Evolutionary conservation across 108 stramenopile species (phyloP), one percentile per base, ranked within the genome.

Genomic region (Halocafeteria seosinensis): DNA sequence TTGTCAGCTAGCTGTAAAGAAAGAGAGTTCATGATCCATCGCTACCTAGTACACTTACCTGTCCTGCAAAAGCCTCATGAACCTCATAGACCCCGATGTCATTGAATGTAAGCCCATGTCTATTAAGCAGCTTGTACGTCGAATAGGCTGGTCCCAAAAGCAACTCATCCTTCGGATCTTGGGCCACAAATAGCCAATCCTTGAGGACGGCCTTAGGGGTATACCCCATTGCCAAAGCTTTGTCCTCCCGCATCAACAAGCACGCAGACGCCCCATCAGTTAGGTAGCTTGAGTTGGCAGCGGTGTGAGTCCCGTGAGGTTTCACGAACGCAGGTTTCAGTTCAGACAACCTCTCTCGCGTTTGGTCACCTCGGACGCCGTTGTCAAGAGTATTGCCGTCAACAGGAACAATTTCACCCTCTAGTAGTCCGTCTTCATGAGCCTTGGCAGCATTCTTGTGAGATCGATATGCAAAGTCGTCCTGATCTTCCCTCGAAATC

Each of bases 61-160:
- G 91, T 34, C 96, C 96, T 29, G 96, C 96, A 78, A 98, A 98
- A 36, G 96, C 96, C 77, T 98, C 96, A 69, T 98, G 96, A 59
- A 98, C 90, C 80, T 95, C 97, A 62, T 89, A 91, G 13, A 94
- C 92, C 62, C 53, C 52, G 12, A 90, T 85, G 55, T 95, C 90
- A 34, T 78, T 76, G 21, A 91, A 62, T 26, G 73, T 69, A 62
- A 95, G 68, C 47, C 85, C 87, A 68, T 84, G 82, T n/a, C 78
- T 72, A 28, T 77, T 58, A 36, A 95, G 65, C 25, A 89, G 66
- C 72, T 93, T 83, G 55, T 81, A 74, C 34, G 84, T 74, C 73
- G 87, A 86, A 71, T 90, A 90, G 35, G 89, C 88, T 8, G 89
- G 88, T 50, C 88, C 90, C 74, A 96, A 74, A 28, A 97, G 67